Percentiles rank a stretch among this genome's conserved stretches.
Conservation (phyloP, 1,284 basidiomycete species). For the Pseudozyma flocculosa region DNA sequence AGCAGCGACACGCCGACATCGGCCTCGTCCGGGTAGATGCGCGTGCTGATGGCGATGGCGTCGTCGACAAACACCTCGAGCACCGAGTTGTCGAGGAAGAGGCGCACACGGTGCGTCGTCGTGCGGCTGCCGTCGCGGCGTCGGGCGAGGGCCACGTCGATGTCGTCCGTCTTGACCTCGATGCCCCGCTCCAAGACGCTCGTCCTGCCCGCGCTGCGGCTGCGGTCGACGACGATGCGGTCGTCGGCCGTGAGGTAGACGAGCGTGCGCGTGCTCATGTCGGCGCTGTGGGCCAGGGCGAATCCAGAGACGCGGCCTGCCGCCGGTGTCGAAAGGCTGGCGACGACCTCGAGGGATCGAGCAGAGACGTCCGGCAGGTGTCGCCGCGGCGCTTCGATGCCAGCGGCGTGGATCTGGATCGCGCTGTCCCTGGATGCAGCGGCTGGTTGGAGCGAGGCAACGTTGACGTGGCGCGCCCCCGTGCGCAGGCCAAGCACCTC, state of each 20-base stretch:
- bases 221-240: conserved; percentile 29
- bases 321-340: conserved; percentile 4
- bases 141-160: conserved; percentile 7
- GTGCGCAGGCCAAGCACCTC: conserved; percentile 23
- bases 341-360: conserved; percentile 23
- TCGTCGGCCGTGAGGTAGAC: conserved; percentile 10
- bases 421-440: no score
- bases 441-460: not conserved
- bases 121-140: not conserved
- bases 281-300: conserved; percentile 22
- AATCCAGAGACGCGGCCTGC: conserved; percentile 4
- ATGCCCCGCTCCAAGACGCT: conserved; percentile 11
- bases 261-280: conserved; percentile 15
- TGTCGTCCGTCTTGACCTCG: conserved; percentile 24
- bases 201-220: conserved; percentile 11
- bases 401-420: no score
- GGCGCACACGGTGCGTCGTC: conserved; percentile 11
- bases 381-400: no score
- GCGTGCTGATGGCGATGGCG: conserved; percentile 27
- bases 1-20: conserved; percentile 19
- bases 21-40: conserved; percentile 33
- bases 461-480: conserved; percentile 6
- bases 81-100: conserved; percentile 46
- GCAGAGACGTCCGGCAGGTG: conserved; percentile 1
- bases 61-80: conserved; percentile 44